Evolutionary conservation across 345 rosid genomes (phyloP).

Genomic region (Eucalyptus cloeziana): DNA sequence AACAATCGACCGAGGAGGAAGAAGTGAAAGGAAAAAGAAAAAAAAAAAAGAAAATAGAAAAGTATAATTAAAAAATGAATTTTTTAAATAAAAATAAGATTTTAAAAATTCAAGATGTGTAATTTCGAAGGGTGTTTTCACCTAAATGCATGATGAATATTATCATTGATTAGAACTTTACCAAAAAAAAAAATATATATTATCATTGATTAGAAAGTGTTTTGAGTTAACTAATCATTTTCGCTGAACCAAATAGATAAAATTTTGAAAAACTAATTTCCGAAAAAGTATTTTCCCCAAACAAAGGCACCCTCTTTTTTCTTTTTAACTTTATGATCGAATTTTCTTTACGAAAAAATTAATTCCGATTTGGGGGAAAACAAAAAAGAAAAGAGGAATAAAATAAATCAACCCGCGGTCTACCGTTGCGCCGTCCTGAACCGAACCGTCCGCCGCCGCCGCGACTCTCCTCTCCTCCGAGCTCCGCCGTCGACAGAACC

Average conservation of each 20-base stretch:
- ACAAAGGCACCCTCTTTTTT: accelerated
- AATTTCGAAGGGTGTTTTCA: too few relatives aligned
- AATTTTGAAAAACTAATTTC: too few relatives aligned
- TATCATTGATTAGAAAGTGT: too few relatives aligned
- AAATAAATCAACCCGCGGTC: not conserved
- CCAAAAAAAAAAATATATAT: too few relatives aligned
- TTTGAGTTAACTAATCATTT: accelerated
- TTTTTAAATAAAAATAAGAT: too few relatives aligned
- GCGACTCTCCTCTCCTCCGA: not conserved
- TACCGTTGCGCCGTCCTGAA: not conserved
- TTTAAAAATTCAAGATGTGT: too few relatives aligned
- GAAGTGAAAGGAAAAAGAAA: too few relatives aligned
- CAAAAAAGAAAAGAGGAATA: not conserved
- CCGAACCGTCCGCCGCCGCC: not conserved
- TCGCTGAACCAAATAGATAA: accelerated
- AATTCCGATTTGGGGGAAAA: accelerated
- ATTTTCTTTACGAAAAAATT: not conserved
- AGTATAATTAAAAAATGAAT: too few relatives aligned
- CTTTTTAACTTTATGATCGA: not conserved
- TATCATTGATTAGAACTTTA: accelerated
- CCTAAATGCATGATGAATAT: too few relatives aligned
- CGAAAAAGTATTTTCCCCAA: not conserved
- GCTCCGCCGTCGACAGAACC: not conserved
- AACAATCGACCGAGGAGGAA: accelerated
- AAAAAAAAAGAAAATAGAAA: too few relatives aligned